These are phyloP conservation scores for Trypanosoma platydactyli DNA, from an alignment of 208 protist genomes.

Conservation along the genomic window DNA sequence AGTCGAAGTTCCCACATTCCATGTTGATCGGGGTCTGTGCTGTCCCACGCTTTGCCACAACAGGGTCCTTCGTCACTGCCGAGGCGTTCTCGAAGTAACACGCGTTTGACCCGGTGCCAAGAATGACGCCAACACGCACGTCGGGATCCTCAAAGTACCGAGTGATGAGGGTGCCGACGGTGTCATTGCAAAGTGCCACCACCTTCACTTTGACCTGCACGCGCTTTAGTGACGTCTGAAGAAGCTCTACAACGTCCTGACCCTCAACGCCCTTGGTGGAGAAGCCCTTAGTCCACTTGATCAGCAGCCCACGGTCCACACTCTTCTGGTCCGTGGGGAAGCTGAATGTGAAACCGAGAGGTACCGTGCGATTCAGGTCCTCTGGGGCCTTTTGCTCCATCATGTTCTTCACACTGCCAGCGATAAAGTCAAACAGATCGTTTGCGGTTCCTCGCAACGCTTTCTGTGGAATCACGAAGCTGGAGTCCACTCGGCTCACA, in stretches of 20 bases:
- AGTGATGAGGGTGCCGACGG: slow-evolving; percentile 87
- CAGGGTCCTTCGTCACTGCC: slow-evolving; percentile 73
- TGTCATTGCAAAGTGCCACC: slow-evolving; percentile 91
- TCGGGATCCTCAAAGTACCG: slow-evolving; percentile 68
- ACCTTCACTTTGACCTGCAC: slow-evolving; percentile 75
- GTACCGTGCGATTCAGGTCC: slow-evolving; percentile 56
- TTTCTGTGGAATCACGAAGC: slow-evolving; percentile 62
- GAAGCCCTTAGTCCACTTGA: slow-evolving; percentile 94
- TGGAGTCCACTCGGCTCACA: slow-evolving; percentile 36
- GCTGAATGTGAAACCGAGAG: slow-evolving; percentile 93
- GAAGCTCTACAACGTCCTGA: slow-evolving; percentile 85
- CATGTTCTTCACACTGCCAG: slow-evolving; percentile 65
- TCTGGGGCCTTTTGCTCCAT: slow-evolving; percentile 58
- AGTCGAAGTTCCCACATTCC: slow-evolving; percentile 92
- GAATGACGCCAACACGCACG: slow-evolving; percentile 79
- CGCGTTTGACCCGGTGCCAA: slow-evolving; percentile 91
- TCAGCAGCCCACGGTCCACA: slow-evolving; percentile 75
- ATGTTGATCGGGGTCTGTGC: slow-evolving; percentile 83
- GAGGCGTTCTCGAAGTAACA: slow-evolving; percentile 87
- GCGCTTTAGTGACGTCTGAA: slow-evolving; percentile 66
- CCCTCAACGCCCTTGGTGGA: slow-evolving; percentile 82
- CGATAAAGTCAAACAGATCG: slow-evolving; percentile 91
- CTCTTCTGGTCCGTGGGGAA: slow-evolving; percentile 88
- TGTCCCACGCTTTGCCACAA: slow-evolving; percentile 45
- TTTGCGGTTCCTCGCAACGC: slow-evolving; percentile 46